phyloP scores from a whole-genome alignment of 2,329 filamentous ascomycete genomes.

The Aplosporella prunicola region DNA sequence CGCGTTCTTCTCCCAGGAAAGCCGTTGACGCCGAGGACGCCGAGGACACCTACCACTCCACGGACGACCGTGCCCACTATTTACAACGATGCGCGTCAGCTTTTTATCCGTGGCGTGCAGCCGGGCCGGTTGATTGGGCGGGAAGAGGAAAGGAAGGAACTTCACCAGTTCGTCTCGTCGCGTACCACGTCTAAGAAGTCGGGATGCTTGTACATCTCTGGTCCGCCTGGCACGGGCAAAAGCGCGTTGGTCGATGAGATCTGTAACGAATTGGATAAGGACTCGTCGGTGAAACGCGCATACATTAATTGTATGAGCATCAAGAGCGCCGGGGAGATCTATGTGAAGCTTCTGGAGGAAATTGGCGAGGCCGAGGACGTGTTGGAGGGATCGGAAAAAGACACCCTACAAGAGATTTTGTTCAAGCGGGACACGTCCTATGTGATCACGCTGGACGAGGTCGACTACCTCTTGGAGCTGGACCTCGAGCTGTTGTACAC shows the following conservation, averaged over 20 bases:
- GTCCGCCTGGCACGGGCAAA: conserved; percentile 92
- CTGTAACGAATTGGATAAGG: conserved; percentile 49
- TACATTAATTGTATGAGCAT: conserved; percentile 98
- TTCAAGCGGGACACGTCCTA: conserved; percentile 53
- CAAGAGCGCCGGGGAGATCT: conserved; percentile 78
- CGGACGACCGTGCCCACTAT: conserved; percentile 58
- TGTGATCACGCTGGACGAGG: conserved; percentile 86
- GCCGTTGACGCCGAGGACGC: conserved; percentile 67
- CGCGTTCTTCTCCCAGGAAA: conserved; percentile 69
- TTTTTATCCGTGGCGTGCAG: conserved; percentile 72
- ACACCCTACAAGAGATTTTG: conserved; percentile 62
- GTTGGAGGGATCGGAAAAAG: conserved; percentile 57
- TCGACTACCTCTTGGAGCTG: conserved; percentile 83
- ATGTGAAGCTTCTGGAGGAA: conserved; percentile 64
- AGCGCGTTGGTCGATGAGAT: conserved; percentile 85
- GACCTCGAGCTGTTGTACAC: conserved; percentile 84
- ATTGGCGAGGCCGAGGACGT: conserved; percentile 52
- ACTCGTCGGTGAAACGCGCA: conserved; percentile 51
- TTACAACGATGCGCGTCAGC: conserved; percentile 77
- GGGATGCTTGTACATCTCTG: conserved; percentile 89
- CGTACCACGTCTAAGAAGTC: conserved; percentile 52
- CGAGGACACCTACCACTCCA: conserved; percentile 64
- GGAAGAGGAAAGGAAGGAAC: conserved; percentile 56
- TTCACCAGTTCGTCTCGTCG: conserved; percentile 59
- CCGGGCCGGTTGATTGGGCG: conserved; percentile 70